Base-by-base conservation (phyloP, 176 grass and related monocot genomes). In the Poa pratensis region DNA sequence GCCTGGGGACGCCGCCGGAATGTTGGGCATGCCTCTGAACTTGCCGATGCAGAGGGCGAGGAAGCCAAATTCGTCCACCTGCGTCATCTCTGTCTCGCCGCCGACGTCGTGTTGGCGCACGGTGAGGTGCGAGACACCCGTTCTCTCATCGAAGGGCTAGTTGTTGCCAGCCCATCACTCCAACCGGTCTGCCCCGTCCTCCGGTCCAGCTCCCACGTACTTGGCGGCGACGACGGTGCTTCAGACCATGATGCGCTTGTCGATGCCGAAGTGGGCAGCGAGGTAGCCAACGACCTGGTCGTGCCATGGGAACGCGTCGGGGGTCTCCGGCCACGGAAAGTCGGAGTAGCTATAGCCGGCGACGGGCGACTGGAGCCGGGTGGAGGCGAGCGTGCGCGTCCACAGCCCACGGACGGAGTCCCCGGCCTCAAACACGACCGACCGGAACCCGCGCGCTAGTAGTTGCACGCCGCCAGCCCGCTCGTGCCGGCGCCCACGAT, bases 391-490 rank as follows among this genome's bases (percentile, higher is more conserved):
- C 23, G 91, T 95, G 81, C 34, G 87, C 11, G 88, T 81, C 95
- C 95, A 97, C 16, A 39, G 75, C 4, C 95, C 95, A 42, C 95
- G 92, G 66, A 97, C 46, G 85, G 18, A 1, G 0, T 72, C 48
- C 49, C 77, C 84, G 0, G 92, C 80, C 45, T 97, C 90, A 95
- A 92, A 97, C 37, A 95, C 89, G 26, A 91, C 64, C 9, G 92
- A 92, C 52, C 81, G 60, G 87, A 95, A 93, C 9, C 92, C 91
- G 9, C 81, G 24, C 5, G 88, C 89, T 53, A 89, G 76, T 17
- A 85, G 88, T 95, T 97, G 91, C 91, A 97, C 76, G 95, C 86
- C 15, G 84, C 81, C n/a, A 95, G 59, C 9, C 95, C 92, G 59
- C 95, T 97, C 28, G 88, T 72, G 35, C 35, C 35, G 35, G 35